phyloP scores from a whole-genome alignment of 73 alveolate species.

The Paramecium caudatum region DNA sequence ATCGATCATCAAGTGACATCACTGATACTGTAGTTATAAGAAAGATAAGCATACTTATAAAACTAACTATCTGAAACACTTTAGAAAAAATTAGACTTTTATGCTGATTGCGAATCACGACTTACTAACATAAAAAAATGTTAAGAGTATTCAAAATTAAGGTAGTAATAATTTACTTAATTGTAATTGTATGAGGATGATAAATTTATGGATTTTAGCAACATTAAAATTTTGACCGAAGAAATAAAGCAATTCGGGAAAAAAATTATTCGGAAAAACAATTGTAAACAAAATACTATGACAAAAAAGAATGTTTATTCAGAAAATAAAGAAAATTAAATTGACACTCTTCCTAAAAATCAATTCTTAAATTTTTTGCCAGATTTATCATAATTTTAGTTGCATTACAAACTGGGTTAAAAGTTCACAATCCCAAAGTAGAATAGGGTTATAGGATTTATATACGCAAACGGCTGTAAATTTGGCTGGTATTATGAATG shows the following conservation, averaged over 20 bases:
- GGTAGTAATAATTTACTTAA: neutral
- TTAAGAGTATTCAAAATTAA: neutral
- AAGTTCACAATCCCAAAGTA: neutral
- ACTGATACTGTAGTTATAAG: neutral
- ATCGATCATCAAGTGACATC: neutral
- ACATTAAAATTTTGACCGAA: constrained; percentile 13
- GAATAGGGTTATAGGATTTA: neutral
- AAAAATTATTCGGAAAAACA: neutral
- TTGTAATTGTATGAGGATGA: constrained; percentile 32
- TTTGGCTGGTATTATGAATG: constrained; percentile 34
- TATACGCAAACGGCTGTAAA: neutral
- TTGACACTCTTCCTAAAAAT: neutral
- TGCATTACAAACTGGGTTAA: constrained; percentile 14
- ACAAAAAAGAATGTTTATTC: neutral
- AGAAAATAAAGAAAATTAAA: neutral
- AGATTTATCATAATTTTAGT: neutral
- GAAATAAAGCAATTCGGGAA: constrained; percentile 38
- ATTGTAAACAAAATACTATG: neutral
- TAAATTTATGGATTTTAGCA: constrained; percentile 52
- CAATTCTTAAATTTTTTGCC: neutral
- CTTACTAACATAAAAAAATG: neutral
- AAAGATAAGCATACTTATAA: neutral
- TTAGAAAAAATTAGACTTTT: constrained; percentile 31
- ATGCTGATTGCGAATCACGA: neutral
- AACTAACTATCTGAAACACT: neutral